These are phyloP conservation scores for Narthecium ossifragum DNA, from an alignment of 106 monocot species.

Conservation along the genomic window DNA sequence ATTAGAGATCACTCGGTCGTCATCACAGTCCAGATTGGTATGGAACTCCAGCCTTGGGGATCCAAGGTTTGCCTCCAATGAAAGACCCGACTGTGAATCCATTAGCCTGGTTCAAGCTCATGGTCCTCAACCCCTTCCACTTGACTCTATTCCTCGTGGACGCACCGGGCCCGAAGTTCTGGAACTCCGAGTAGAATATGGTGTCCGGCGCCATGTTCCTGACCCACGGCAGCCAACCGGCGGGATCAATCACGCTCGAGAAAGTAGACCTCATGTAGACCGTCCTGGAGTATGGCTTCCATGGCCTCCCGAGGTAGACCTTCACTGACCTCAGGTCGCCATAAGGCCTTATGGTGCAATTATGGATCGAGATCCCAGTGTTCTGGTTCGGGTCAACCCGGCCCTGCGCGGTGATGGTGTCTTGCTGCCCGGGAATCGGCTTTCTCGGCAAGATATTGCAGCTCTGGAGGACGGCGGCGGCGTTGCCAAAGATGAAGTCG, in stretches of 20 bases:
- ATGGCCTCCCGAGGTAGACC: not conserved
- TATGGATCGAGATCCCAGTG: not conserved
- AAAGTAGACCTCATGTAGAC: not conserved
- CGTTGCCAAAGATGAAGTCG: not conserved
- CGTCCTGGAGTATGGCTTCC: not conserved
- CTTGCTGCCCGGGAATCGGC: not conserved
- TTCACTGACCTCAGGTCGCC: not conserved
- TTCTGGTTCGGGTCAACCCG: not conserved
- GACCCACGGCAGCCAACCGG: not conserved
- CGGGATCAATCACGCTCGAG: not conserved
- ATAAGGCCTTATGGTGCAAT: not conserved
- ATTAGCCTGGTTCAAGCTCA: slow-evolving; percentile 5
- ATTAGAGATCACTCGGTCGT: not conserved
- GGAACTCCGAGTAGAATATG: not conserved
- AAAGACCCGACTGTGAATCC: slow-evolving; percentile 13
- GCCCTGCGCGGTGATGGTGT: not conserved
- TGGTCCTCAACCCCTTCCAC: slow-evolving; percentile 8
- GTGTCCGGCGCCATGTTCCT: not conserved
- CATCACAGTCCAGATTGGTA: not conserved
- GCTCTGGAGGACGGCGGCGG: not conserved
- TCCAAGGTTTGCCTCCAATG: slow-evolving; percentile 10
- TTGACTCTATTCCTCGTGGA: not conserved
- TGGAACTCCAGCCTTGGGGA: slow-evolving; percentile 3
- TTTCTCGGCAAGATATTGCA: not conserved
- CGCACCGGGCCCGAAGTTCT: not conserved